phyloP scores from a whole-genome alignment of 1,284 basidiomycete genomes.

The Vanrija humicola region DNA sequence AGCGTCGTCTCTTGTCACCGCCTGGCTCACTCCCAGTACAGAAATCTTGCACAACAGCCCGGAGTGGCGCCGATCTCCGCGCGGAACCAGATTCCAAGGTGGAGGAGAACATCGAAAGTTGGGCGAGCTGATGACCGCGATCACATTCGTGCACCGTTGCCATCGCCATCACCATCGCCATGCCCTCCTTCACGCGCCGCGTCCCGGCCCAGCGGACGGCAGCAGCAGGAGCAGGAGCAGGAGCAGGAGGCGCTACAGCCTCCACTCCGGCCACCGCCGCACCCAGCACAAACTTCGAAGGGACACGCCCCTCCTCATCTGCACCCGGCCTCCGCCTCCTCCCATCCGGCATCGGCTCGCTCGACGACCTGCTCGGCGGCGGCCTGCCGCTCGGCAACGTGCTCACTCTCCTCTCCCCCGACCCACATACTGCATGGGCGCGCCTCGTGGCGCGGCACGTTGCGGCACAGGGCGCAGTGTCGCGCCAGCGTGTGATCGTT shows the following conservation, averaged over 20 bases:
- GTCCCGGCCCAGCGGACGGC: background rate
- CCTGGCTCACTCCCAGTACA: too few species aligned
- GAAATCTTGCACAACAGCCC: too few species aligned
- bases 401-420: constrained; percentile 70
- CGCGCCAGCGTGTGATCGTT: constrained; percentile 64
- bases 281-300: background rate
- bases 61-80: too few species aligned
- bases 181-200: constrained; percentile 4
- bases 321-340: constrained; percentile 62
- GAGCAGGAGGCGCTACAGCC: background rate
- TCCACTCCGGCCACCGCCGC: too few species aligned
- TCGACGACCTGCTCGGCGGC: constrained; percentile 94
- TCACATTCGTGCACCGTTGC: background rate
- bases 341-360: constrained; percentile 84
- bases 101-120: too few species aligned
- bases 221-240: background rate
- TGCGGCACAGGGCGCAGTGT: constrained; percentile 75
- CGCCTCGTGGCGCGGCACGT: constrained; percentile 84
- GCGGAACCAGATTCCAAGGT: too few species aligned
- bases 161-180: background rate
- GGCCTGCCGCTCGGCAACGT: constrained; percentile 82
- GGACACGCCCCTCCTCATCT: constrained; percentile 54
- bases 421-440: constrained; percentile 78
- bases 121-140: background rate
- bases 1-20: too few species aligned